Evolutionary conservation across 139 green algal genomes (phyloP).

Genomic region (Picochlorum sp.): DNA sequence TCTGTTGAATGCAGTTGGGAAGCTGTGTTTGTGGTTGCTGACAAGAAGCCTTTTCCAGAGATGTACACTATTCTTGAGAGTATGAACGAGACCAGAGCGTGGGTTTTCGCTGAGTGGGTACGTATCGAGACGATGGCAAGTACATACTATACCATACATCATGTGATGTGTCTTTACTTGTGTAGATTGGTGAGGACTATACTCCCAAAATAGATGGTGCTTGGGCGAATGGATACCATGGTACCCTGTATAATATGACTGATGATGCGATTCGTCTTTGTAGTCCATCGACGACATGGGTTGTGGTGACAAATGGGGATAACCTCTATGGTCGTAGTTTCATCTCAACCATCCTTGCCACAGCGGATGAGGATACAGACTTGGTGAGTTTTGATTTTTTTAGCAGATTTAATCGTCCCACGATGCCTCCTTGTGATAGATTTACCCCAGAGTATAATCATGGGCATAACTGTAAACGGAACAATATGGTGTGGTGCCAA

Average conservation of each 20-base stretch:
- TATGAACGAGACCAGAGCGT: constrained; percentile 47
- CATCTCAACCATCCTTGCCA: constrained; percentile 21
- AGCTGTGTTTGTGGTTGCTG: constrained; percentile 59
- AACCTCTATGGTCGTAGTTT: constrained; percentile 63
- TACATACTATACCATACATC: background rate
- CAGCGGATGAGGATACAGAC: constrained; percentile 25
- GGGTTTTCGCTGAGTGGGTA: constrained; percentile 70
- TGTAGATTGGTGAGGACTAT: constrained; percentile 46
- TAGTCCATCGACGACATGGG: constrained; percentile 46
- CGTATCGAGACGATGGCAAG: background rate
- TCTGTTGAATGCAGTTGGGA: constrained; percentile 48
- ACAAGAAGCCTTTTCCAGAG: constrained; percentile 56
- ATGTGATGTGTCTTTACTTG: background rate
- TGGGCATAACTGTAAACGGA: constrained; percentile 56
- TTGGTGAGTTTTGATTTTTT: constrained; percentile 75
- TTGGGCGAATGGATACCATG: constrained; percentile 62
- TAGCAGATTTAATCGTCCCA: constrained; percentile 64
- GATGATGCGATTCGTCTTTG: constrained; percentile 64
- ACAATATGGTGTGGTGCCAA: constrained; percentile 43
- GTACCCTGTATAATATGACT: constrained; percentile 71
- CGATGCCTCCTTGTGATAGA: constrained; percentile 54
- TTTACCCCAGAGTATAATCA: constrained; percentile 32
- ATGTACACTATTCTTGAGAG: constrained; percentile 52
- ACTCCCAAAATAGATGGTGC: constrained; percentile 35
- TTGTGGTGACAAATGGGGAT: constrained; percentile 77